Base-by-base conservation (phyloP, 306 rosid genomes). In the Inga laurina region DNA sequence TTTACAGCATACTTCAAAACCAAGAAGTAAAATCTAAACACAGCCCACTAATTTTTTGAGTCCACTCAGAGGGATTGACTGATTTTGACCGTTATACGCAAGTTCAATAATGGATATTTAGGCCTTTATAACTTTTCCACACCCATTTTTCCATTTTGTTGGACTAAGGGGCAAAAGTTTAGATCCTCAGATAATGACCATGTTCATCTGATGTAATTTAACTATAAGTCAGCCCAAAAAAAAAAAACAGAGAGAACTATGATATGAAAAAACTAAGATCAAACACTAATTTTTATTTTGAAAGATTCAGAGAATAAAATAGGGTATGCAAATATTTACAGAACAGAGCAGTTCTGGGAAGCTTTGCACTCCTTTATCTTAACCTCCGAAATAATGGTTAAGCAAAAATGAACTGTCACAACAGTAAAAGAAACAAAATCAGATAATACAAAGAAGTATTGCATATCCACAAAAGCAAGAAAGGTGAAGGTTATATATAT, bases 391-490 rank as follows among this genome's bases (percentile, higher is more conserved):
- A 34, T 13, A n/a, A 7, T 5, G 68, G 68, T 64, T 8, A 14
- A 49, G 66, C 77, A 65, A 72, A 14, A 45, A 67, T 41, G 65
- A 39, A 68, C 74, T 37, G 74, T 19, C 27, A 68, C 74, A 39
- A 27, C 46, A 68, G 74, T 9, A 34, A n/a, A 66, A 73, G 68
- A 73, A 14, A 77, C 16, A 56, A 82, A 69, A 62, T 43, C 48
- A 77, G 46, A 83, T 64, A 10, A 71, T 37, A 41, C 76, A 75
- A 27, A 79, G 72, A 61, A 52, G 73, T 64, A 37, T 4, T 22
- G 67, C 78, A 24, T 24, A 66, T 45, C 59, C 11, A 11, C 75
- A 8, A 73, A 51, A 27, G 67, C 32, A 30, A 30, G 19, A n/a
- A 14, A 69, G 44, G 13, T 7, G 69, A 39, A 37, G 41, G 41